A percentile compares a stretch with the other conserved stretches of the same genome.
phyloP scores from a whole-genome alignment of 169 alveolate species.

The Cryptosporidium xiaoi region DNA sequence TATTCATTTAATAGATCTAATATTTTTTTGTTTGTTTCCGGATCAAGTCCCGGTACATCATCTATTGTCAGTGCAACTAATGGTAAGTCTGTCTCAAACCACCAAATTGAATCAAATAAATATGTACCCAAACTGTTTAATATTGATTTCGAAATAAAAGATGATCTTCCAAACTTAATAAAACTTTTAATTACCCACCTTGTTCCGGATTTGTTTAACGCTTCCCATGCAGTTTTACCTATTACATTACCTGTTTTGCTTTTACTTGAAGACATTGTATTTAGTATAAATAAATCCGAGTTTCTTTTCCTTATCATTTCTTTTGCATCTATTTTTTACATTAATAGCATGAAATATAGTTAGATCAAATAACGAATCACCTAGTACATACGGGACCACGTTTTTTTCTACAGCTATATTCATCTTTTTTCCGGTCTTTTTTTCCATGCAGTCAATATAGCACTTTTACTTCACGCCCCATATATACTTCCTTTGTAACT shows the following conservation, averaged over 20 bases:
- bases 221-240: slow-evolving; percentile 69
- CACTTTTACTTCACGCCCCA: too few relatives aligned
- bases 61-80: slow-evolving; percentile 72
- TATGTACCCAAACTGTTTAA: slow-evolving; percentile 50
- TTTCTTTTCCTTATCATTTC: slow-evolving; percentile 3
- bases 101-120: slow-evolving; percentile 56
- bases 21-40: slow-evolving; percentile 24
- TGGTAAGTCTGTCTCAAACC: slow-evolving; percentile 69
- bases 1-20: slow-evolving; percentile 30
- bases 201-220: slow-evolving; percentile 52
- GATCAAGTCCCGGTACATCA: slow-evolving; percentile 73
- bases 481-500: too few relatives aligned
- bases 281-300: slow-evolving; percentile 30
- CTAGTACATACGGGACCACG: background rate
- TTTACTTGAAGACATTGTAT: slow-evolving; percentile 56
- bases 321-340: slow-evolving; percentile 5
- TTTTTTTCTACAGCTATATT: background rate
- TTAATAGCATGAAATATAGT: background rate
- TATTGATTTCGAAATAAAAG: slow-evolving; percentile 55
- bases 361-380: background rate
- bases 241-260: slow-evolving; percentile 58
- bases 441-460: background rate
- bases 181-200: slow-evolving; percentile 61
- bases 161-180: slow-evolving; percentile 56
- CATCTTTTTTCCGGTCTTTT: background rate